Conservation (phyloP, 2,329 filamentous ascomycete species). For the Alternaria sp. region DNA sequence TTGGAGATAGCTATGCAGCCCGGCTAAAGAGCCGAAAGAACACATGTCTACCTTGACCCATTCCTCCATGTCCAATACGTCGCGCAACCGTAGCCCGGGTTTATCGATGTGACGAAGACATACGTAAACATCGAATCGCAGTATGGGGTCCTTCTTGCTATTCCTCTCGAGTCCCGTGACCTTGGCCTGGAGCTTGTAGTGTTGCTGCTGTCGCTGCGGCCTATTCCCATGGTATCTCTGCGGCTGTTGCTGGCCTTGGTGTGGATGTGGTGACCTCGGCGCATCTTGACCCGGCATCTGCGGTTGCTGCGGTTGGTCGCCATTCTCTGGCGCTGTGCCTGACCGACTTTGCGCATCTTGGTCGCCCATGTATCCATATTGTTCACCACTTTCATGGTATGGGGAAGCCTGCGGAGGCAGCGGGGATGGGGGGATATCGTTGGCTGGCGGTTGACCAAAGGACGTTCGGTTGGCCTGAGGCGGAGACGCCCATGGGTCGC, state of each 20-base stretch:
- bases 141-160: conserved; percentile 92
- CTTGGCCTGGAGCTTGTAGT: conserved; percentile 90
- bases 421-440: conserved; percentile 53
- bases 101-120: conserved; percentile 15
- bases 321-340: conserved; percentile 42
- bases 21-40: not conserved
- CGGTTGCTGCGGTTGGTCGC: conserved; percentile 45
- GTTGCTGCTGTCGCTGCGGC: conserved; percentile 64
- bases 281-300: conserved; percentile 47
- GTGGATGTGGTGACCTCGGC: conserved; percentile 37
- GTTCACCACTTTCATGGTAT: conserved; percentile 47
- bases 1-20: not conserved
- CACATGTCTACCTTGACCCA: conserved; percentile 15
- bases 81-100: conserved; percentile 5
- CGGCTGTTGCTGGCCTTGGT: conserved; percentile 52
- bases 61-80: conserved; percentile 9
- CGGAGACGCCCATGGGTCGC: conserved; percentile 70
- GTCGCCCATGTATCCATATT: conserved; percentile 49
- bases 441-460: conserved; percentile 57
- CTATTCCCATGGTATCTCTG: conserved; percentile 57
- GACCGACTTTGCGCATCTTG: conserved; percentile 40
- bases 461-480: conserved; percentile 61
- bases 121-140: conserved; percentile 97
- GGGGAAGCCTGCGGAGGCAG: conserved; percentile 53
- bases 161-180: conserved; percentile 92